Evolutionary conservation across 2,329 filamentous ascomycete genomes (phyloP).

Genomic region (Ilyonectria mors-panacis): DNA sequence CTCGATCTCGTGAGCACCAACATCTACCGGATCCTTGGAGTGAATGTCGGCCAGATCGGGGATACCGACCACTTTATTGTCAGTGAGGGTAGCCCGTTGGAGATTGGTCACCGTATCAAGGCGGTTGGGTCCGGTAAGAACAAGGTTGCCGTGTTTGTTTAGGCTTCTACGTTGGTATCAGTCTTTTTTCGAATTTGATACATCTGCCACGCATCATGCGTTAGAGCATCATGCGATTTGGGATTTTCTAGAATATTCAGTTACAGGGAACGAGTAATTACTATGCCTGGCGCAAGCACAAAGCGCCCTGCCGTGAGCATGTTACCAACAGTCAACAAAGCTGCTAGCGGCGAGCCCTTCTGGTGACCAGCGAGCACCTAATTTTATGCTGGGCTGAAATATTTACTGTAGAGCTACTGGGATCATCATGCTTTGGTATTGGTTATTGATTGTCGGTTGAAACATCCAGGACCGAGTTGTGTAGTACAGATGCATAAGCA

Average conservation of each 20-base stretch:
- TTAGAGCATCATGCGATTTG: neutral
- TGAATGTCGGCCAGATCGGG: conserved; percentile 52
- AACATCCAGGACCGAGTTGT: too few relatives aligned
- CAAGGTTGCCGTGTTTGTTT: conserved; percentile 56
- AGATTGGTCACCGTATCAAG: conserved; percentile 70
- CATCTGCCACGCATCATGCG: neutral
- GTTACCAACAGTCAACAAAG: too few relatives aligned
- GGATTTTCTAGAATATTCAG: neutral
- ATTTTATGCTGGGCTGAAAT: too few relatives aligned
- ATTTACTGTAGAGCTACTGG: too few relatives aligned
- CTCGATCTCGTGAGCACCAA: conserved; percentile 71
- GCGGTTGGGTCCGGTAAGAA: conserved; percentile 61
- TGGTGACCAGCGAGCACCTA: too few relatives aligned
- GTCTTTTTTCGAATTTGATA: neutral
- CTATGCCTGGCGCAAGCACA: neutral
- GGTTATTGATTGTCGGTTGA: too few relatives aligned
- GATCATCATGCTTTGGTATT: too few relatives aligned
- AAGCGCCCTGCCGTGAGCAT: too few relatives aligned
- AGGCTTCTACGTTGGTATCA: neutral
- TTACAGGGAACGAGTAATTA: neutral
- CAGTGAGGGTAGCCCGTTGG: conserved; percentile 74
- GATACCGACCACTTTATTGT: conserved; percentile 69
- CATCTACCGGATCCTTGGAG: conserved; percentile 70
- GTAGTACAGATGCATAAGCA: too few relatives aligned
- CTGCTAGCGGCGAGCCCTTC: too few relatives aligned